A percentile compares a stretch with the other conserved stretches of the same genome.
phyloP scores from a whole-genome alignment of 1,284 basidiomycete genomes.

The Leccinum griseonigrum region DNA sequence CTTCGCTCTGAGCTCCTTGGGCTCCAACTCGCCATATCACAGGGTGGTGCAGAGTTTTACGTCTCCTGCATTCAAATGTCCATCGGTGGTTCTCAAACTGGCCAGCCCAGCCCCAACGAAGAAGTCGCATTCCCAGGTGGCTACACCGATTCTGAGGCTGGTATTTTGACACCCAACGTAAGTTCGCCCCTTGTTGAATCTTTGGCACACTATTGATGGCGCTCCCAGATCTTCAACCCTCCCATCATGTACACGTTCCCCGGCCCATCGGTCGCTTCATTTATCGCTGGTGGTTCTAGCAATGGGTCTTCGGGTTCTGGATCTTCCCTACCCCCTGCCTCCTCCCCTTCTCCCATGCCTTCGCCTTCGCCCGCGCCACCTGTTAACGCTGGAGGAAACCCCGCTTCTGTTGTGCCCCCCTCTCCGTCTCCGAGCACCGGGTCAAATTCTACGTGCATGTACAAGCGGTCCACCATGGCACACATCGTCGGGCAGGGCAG shows the following conservation, averaged over 20 bases:
- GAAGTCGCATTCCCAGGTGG: slow-evolving; percentile 65
- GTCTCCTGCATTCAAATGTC: slow-evolving; percentile 61
- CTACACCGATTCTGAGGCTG: slow-evolving; percentile 59
- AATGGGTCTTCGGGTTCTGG: slow-evolving; percentile 14
- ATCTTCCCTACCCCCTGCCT: background rate
- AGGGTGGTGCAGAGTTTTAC: slow-evolving; percentile 72
- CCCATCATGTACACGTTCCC: slow-evolving; percentile 37
- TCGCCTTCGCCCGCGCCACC: slow-evolving; percentile 5
- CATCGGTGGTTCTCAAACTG: slow-evolving; percentile 51
- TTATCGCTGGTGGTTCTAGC: slow-evolving; percentile 14
- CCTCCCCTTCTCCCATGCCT: background rate
- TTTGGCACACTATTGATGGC: background rate
- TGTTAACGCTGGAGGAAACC: background rate
- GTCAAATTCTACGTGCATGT: slow-evolving; percentile 14
- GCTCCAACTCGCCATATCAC: slow-evolving; percentile 51
- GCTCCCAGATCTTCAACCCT: slow-evolving; percentile 35
- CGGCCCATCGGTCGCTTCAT: slow-evolving; percentile 32
- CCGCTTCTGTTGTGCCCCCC: background rate
- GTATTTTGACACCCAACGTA: slow-evolving; percentile 52
- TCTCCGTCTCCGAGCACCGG: slow-evolving; percentile 9
- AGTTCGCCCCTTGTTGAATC: background rate
- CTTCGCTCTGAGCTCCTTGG: slow-evolving; percentile 72
- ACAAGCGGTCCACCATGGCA: slow-evolving; percentile 12
- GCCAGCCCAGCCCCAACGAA: slow-evolving; percentile 40
- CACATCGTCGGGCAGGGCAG: background rate